phyloP scores from a whole-genome alignment of 345 rosid species.

The Lenwebbia sp. region DNA sequence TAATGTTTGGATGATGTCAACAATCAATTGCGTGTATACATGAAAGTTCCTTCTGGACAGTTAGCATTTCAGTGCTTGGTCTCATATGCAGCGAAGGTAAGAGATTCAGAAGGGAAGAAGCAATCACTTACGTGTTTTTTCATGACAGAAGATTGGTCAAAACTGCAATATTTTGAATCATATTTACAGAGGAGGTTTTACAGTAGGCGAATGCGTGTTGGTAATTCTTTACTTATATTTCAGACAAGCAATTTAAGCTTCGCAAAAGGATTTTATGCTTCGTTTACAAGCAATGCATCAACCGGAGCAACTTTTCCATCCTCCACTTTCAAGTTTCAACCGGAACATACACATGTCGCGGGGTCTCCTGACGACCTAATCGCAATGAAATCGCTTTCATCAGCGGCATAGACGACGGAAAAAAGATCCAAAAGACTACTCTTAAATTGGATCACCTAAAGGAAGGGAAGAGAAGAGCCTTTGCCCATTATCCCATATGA shows the following conservation, averaged over 20 bases:
- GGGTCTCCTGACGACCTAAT: background rate
- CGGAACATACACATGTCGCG: background rate
- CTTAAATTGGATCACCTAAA: too few species aligned
- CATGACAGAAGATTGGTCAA: too few species aligned
- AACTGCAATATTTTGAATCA: too few species aligned
- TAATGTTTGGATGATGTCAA: background rate
- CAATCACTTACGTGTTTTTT: too few species aligned
- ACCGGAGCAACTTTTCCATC: background rate
- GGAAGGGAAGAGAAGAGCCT: background rate
- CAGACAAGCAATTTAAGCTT: background rate
- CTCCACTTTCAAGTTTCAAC: background rate
- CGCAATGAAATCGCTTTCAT: background rate
- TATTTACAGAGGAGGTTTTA: too few species aligned
- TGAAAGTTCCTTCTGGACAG: too few species aligned
- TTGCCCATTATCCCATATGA: background rate
- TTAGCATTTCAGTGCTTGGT: too few species aligned
- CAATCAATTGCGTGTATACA: background rate
- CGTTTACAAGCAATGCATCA: background rate
- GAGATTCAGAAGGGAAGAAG: too few species aligned
- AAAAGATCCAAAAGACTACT: background rate
- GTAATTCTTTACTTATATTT: too few species aligned
- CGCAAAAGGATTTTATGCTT: background rate
- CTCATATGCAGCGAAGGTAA: too few species aligned
- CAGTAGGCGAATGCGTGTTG: too few species aligned
- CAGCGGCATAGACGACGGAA: background rate